These are phyloP conservation scores for Rubia yunnanensis DNA, from an alignment of 257 asterid genomes.

Conservation along the genomic window DNA sequence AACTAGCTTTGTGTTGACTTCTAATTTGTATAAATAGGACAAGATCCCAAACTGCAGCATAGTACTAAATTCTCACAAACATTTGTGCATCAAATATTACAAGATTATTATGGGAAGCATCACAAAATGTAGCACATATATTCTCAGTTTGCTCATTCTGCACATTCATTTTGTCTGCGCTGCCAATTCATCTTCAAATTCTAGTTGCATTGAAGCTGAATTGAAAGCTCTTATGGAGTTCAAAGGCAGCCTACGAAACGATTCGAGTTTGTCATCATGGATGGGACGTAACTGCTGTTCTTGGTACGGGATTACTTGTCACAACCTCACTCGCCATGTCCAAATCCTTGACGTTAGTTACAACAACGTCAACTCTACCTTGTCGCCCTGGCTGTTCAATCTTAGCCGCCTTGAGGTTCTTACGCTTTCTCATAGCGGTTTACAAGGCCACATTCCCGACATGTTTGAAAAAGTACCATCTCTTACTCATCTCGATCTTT, in stretches of 20 bases:
- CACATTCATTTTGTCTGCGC: not conserved
- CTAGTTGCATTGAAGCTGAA: not conserved
- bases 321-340: conserved; percentile 8
- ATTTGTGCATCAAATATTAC: not conserved
- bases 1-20: not conserved
- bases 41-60: not conserved
- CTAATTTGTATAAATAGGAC: not conserved
- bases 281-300: not conserved
- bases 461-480: not conserved
- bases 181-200: not conserved
- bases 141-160: not conserved
- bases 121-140: not conserved
- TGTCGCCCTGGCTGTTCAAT: conserved; percentile 16
- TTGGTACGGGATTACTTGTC: conserved; percentile 7
- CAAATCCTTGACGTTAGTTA: conserved; percentile 1
- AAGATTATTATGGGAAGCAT: not conserved
- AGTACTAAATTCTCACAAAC: not conserved
- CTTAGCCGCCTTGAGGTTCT: not conserved
- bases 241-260: not conserved
- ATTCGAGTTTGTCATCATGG: not conserved
- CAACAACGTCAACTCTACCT: conserved; percentile 1
- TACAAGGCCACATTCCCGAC: not conserved
- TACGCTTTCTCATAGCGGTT: not conserved
- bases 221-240: not conserved
- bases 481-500: not conserved